These are phyloP conservation scores for Podaxis sp. DNA, from an alignment of 768 basidiomycete species.

Conservation along the genomic window DNA sequence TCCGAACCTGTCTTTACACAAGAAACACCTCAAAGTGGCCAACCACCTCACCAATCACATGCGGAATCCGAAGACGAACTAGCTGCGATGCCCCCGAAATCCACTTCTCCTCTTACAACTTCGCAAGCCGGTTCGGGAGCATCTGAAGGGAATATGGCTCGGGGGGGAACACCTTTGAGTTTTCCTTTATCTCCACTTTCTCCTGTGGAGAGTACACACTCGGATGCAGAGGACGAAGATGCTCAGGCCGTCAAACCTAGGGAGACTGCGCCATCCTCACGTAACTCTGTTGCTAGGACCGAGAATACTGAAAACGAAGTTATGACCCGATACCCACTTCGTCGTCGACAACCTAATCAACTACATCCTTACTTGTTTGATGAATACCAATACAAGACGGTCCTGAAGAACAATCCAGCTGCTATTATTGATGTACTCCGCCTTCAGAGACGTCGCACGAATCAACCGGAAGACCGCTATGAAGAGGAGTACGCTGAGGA, in stretches of 20 bases:
- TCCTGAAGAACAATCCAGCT: constrained; percentile 10
- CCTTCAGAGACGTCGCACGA: constrained; percentile 1
- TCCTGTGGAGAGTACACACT: background rate
- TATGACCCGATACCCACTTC: constrained; percentile 9
- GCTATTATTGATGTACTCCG: constrained; percentile 13
- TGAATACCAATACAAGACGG: constrained; percentile 8
- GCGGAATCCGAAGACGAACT: constrained; percentile 13
- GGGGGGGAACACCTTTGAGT: background rate
- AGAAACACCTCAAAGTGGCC: too few species aligned
- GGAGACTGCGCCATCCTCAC: background rate
- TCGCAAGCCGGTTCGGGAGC: background rate
- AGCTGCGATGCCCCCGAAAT: constrained; percentile 7
- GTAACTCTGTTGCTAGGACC: background rate
- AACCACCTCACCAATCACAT: background rate
- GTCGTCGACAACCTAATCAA: constrained; percentile 14
- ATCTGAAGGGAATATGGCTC: background rate
- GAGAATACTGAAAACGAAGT: background rate
- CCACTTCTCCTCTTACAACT: background rate
- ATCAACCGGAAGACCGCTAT: constrained; percentile 10
- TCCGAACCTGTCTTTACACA: background rate
- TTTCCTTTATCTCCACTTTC: constrained; percentile 8
- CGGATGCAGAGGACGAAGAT: background rate
- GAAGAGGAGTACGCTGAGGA: constrained; percentile 10
- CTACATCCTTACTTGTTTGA: constrained; percentile 10
- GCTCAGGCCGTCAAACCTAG: background rate